A percentile compares a stretch with the other conserved stretches of the same genome.
phyloP scores from a whole-genome alignment of 2,329 filamentous ascomycete genomes.

The Diatrype stigma region DNA sequence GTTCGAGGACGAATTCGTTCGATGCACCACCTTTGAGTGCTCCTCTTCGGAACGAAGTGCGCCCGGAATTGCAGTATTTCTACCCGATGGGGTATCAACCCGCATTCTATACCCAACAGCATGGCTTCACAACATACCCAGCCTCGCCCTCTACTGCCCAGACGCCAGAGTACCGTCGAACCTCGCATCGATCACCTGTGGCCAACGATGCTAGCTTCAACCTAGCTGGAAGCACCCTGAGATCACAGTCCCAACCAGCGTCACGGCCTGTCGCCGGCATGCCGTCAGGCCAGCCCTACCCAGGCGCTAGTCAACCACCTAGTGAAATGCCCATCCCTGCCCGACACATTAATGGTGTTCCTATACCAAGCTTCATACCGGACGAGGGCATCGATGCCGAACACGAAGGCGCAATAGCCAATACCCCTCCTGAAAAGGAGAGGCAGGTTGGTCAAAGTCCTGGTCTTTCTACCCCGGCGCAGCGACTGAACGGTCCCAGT shows the following conservation, averaged over 20 bases:
- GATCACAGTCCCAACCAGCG: conserved; percentile 65
- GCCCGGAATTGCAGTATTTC: conserved; percentile 50
- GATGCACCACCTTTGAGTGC: conserved; percentile 58
- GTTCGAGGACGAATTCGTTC: conserved; percentile 60
- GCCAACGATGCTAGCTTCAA: conserved; percentile 44
- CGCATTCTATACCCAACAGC: conserved; percentile 41
- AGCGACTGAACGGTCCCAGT: conserved; percentile 22
- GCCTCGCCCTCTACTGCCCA: conserved; percentile 48
- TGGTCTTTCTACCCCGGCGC: conserved; percentile 21
- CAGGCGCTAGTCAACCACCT: conserved; percentile 29
- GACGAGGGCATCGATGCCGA: conserved; percentile 47
- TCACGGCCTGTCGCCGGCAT: conserved; percentile 38
- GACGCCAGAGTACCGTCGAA: conserved; percentile 51
- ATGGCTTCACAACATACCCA: conserved; percentile 50
- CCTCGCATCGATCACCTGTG: conserved; percentile 50
- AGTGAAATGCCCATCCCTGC: conserved; percentile 33
- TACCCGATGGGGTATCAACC: conserved; percentile 40
- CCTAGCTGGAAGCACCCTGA: conserved; percentile 50
- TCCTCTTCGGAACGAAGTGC: conserved; percentile 51
- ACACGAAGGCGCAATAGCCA: conserved; percentile 36
- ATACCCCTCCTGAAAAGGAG: conserved; percentile 47
- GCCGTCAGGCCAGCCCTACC: conserved; percentile 26
- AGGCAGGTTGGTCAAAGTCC: conserved; percentile 37
- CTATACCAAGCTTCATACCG: conserved; percentile 52
- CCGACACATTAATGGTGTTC: conserved; percentile 43